These are phyloP conservation scores for Botrytis cinerea DNA, from an alignment of 2,329 filamentous ascomycete species.

Conservation along the genomic window DNA sequence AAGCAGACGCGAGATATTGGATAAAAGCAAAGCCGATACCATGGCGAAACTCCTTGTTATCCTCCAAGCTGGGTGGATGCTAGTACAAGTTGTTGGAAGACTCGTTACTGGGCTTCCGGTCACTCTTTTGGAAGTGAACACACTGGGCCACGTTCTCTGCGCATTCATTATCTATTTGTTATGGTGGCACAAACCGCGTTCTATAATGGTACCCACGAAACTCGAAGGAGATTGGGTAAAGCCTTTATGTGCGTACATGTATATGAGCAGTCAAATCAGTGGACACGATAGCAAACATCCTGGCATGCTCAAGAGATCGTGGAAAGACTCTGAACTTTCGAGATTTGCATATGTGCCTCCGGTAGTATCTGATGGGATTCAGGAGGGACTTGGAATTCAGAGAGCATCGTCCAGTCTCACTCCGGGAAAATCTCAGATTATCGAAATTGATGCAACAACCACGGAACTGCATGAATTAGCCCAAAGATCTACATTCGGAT, in stretches of 20 bases:
- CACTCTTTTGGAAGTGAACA: conserved; percentile 38
- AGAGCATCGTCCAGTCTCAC: not conserved
- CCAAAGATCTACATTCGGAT: not conserved
- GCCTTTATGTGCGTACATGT: conserved; percentile 27
- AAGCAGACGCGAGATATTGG: conserved; percentile 28
- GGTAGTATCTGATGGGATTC: not conserved
- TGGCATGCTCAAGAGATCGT: conserved; percentile 8
- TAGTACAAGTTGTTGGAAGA: conserved; percentile 33
- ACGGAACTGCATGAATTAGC: not conserved
- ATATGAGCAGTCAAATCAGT: conserved; percentile 27
- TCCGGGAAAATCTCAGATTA: not conserved
- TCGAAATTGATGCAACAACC: not conserved
- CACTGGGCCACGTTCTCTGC: conserved; percentile 34
- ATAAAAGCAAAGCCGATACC: conserved; percentile 38
- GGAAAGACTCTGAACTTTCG: conserved; percentile 2
- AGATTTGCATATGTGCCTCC: conserved; percentile 2
- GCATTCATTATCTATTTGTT: conserved; percentile 27
- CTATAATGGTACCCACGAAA: conserved; percentile 23
- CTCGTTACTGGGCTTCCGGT: conserved; percentile 32
- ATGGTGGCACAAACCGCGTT: conserved; percentile 28
- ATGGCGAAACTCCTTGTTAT: conserved; percentile 37
- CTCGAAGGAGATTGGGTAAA: conserved; percentile 23
- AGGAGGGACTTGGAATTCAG: not conserved
- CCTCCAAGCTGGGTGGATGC: conserved; percentile 35
- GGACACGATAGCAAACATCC: conserved; percentile 35